Percentiles rank a stretch among this genome's conserved stretches.
Conservation (phyloP, 73 alveolate species). For the Tetrahymena elliotti region DNA sequence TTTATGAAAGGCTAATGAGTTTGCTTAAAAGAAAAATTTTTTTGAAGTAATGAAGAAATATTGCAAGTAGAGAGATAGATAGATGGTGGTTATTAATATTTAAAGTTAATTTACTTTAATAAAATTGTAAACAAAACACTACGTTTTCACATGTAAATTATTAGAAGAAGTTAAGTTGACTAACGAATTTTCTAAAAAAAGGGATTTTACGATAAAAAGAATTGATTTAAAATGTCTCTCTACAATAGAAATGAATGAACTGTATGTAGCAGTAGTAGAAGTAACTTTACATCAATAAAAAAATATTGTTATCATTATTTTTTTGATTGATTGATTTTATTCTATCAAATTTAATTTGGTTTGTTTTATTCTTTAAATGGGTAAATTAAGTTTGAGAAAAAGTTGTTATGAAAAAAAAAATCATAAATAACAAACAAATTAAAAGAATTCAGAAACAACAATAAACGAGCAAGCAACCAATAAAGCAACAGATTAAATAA, state of each 20-base stretch:
- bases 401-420: background rate
- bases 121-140: background rate
- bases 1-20: background rate
- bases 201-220: too few species aligned
- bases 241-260: background rate
- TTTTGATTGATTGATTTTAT: background rate
- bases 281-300: background rate
- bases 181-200: background rate
- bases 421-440: background rate
- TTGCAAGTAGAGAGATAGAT: background rate
- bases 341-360: background rate
- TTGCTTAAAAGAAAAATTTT: background rate
- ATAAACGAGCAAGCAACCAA: background rate
- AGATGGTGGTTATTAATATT: background rate
- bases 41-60: too few species aligned
- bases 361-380: background rate
- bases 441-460: background rate
- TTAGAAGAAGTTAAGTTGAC: background rate
- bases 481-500: background rate
- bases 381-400: background rate
- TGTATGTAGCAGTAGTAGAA: too few species aligned
- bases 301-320: too few species aligned
- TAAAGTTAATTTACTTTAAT: background rate
- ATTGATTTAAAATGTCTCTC: background rate
- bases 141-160: background rate